phyloP scores from a whole-genome alignment of 2,329 filamentous ascomycete genomes.

The Paramyrothecium roridum region DNA sequence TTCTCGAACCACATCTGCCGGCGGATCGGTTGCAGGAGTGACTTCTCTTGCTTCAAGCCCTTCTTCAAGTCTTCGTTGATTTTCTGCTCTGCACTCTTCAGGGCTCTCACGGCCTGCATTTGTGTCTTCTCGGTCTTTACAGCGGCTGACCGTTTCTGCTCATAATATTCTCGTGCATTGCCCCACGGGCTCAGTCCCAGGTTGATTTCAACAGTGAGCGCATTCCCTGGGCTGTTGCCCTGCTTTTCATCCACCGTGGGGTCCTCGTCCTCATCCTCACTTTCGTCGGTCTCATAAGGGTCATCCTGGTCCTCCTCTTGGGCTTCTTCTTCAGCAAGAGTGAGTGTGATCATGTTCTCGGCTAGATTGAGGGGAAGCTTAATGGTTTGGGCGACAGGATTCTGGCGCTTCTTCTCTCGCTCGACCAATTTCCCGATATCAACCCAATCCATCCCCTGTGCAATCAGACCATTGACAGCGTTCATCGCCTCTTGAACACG shows the following conservation, averaged over 20 bases:
- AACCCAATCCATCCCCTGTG: constrained; percentile 96
- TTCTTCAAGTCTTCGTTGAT: constrained; percentile 83
- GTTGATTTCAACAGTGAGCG: constrained; percentile 77
- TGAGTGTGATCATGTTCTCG: constrained; percentile 83
- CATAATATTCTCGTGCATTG: constrained; percentile 90
- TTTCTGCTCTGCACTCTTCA: constrained; percentile 89
- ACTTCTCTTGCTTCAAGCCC: constrained; percentile 87
- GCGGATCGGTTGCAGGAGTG: constrained; percentile 76
- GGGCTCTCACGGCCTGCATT: constrained; percentile 73
- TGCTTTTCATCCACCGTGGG: constrained; percentile 28
- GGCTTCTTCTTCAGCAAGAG: constrained; percentile 68
- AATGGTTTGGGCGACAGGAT: constrained; percentile 84
- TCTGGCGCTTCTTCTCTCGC: constrained; percentile 75
- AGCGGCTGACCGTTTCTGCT: constrained; percentile 79
- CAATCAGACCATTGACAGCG: constrained; percentile 87
- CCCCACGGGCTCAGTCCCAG: constrained; percentile 79
- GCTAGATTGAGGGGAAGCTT: constrained; percentile 82
- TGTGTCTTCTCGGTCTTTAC: constrained; percentile 86
- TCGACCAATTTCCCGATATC: constrained; percentile 87
- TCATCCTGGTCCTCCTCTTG: constrained; percentile 60
- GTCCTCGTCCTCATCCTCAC: constrained; percentile 37
- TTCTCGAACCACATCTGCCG: constrained; percentile 96
- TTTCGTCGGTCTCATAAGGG: constrained; percentile 65
- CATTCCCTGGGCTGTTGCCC: constrained; percentile 44
- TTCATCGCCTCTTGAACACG: constrained; percentile 90